Conservation (phyloP, 805 yeast genomes). For the Candida chilensis region DNA sequence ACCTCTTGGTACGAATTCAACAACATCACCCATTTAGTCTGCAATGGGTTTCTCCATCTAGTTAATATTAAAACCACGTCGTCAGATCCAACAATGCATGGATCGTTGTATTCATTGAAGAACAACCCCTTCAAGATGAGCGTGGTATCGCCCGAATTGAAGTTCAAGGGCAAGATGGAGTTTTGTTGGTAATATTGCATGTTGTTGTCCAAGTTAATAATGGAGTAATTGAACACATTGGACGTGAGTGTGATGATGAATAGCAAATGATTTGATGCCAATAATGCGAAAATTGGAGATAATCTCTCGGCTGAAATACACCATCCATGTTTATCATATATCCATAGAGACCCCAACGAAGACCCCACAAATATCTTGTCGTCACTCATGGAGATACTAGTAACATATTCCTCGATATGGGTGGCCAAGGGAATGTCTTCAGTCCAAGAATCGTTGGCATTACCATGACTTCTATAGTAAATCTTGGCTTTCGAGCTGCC, state of each 20-base stretch:
- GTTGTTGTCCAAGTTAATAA: conserved; percentile 35
- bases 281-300: conserved; percentile 63
- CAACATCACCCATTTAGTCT: conserved; percentile 83
- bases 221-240: conserved; percentile 32
- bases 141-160: conserved; percentile 13
- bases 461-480: conserved; percentile 62
- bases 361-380: conserved; percentile 62
- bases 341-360: conserved; percentile 63
- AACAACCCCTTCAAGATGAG: conserved; percentile 71
- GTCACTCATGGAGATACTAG: conserved; percentile 60
- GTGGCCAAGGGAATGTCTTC: conserved; percentile 40
- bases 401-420: conserved; percentile 47
- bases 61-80: conserved; percentile 62
- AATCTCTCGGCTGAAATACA: conserved; percentile 61
- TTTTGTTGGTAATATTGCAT: conserved; percentile 29
- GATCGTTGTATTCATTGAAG: conserved; percentile 85
- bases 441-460: conserved; percentile 65
- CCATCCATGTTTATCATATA: conserved; percentile 65
- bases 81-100: conserved; percentile 76
- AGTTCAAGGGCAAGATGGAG: neutral
- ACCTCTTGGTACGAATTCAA: conserved; percentile 44
- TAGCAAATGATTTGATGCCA: conserved; percentile 50
- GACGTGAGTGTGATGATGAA: conserved; percentile 36
- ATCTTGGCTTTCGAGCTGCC: conserved; percentile 29
- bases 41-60: conserved; percentile 70